Base-by-base conservation (phyloP, 257 asterid genomes). In the Solanum habrochaites region DNA sequence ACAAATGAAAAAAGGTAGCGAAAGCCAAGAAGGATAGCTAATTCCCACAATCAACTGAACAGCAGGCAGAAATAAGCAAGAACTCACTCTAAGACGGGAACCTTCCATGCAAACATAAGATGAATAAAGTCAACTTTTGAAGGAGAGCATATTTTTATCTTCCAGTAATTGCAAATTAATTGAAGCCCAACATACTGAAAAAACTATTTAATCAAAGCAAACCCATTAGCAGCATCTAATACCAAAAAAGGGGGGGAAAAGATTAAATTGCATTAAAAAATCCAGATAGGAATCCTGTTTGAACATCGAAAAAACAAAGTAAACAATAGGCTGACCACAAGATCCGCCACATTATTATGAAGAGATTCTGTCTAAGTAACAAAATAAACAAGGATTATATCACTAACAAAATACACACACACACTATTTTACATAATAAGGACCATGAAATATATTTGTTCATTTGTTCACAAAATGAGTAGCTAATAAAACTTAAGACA, bases 11-110 rank as follows among this genome's bases (percentile, higher is more conserved):
- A 95, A 95, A 16, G 99, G 99, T 90, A 97, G 91, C 66, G 98
- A 97, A 89, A 97, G 96, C 99, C 99, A 97, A 89, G 99, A 97
- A 73, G 99, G 99, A 87, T 95, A 91, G 94, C 99, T 95, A 90
- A 97, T 97, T 89, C 99, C 99, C 58, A 91, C 93, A 86, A 92
- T 95, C 94, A 97, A 90, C 94, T 97, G 99, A 94, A 97, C 93
- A 82, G 92, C 99, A 86, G 99, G 99, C 92, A 97, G 95, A 90
- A 97, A 88, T 86, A 97, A 93, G 95, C 98, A 97, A 87, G 95
- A 95, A 85, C 93, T 94, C 90, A 97, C 91, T 95, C 99, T 96
- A 90, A 97, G 95, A 88, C 93, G 99, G 90, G 96, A 92, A 92
- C 99, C 99, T 97, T 91, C 86, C 87, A 90, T 86, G 87, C 86